Evolutionary conservation across 2,329 filamentous ascomycete species (phyloP).

Genomic region (Pseudogymnoascus sp.): DNA sequence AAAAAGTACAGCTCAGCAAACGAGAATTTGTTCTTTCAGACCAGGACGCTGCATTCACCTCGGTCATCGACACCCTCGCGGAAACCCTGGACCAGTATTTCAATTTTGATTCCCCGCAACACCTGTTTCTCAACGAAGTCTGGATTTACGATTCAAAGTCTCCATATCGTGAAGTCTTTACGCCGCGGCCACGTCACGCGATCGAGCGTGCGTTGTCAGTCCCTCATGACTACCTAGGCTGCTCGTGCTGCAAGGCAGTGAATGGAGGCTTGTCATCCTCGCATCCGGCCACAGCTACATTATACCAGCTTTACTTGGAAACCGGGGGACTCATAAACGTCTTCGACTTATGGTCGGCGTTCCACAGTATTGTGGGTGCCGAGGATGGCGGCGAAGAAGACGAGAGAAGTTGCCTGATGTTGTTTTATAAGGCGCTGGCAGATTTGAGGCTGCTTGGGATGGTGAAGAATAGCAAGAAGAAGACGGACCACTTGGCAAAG

Average conservation of each 20-base stretch:
- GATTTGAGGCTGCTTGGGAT: conserved; percentile 82
- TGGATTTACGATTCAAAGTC: conserved; percentile 67
- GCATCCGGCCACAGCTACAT: conserved; percentile 60
- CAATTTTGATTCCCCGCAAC: conserved; percentile 29
- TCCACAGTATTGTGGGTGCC: conserved; percentile 48
- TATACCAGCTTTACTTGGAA: conserved; percentile 75
- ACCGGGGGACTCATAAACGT: conserved; percentile 70
- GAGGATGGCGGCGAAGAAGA: conserved; percentile 32
- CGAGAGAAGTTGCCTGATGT: conserved; percentile 54
- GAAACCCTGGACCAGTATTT: conserved; percentile 42
- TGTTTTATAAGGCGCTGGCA: conserved; percentile 79
- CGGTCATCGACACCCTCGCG: conserved; percentile 50
- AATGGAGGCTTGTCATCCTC: conserved; percentile 46
- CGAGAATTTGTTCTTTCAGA: conserved; percentile 63
- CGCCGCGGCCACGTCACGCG: conserved; percentile 60
- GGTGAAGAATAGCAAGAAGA: conserved; percentile 82
- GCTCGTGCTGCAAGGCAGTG: conserved; percentile 53
- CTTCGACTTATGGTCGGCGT: conserved; percentile 72
- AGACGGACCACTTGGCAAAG: conserved; percentile 86
- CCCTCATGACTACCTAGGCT: conserved; percentile 71
- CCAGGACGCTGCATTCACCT: conserved; percentile 62
- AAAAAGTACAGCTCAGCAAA: conserved; percentile 71
- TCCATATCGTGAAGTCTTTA: conserved; percentile 66
- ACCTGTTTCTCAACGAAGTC: conserved; percentile 58
- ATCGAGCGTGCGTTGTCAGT: conserved; percentile 63